phyloP scores from a whole-genome alignment of 345 rosid species.

The Salix dunnii region DNA sequence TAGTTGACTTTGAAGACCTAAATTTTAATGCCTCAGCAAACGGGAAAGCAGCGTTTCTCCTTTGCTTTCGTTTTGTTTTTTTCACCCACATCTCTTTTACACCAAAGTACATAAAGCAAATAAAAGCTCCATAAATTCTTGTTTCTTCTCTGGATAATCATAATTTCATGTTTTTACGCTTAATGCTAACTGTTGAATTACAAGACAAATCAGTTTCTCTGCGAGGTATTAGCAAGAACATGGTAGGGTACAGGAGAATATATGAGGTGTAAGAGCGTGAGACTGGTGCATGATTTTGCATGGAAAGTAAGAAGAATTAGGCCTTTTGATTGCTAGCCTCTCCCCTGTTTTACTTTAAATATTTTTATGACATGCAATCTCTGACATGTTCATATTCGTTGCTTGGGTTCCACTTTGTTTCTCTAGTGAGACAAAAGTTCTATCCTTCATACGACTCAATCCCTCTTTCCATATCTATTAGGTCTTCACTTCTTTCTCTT shows the following conservation, averaged over 20 bases:
- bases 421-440: constrained; percentile 46
- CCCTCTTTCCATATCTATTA: not conserved
- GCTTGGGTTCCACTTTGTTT: constrained; percentile 44
- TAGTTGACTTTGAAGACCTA: not conserved
- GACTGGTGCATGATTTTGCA: constrained; percentile 40
- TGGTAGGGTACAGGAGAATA: not conserved
- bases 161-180: not conserved
- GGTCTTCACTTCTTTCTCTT: not conserved
- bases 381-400: constrained; percentile 51
- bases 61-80: not conserved
- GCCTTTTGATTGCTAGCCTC: not conserved
- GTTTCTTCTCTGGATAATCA: not conserved
- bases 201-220: not conserved
- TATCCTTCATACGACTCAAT: constrained; percentile 21
- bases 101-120: not conserved
- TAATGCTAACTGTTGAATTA: not conserved
- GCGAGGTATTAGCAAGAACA: not conserved
- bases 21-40: not conserved
- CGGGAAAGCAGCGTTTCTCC: not conserved
- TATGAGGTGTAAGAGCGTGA: constrained; percentile 16
- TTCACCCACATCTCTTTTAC: not conserved
- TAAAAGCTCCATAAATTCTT: not conserved
- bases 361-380: not conserved
- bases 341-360: not conserved
- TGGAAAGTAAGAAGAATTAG: constrained; percentile 19